Percentiles rank a stretch among this genome's conserved stretches.
Conservation (phyloP, 2,329 filamentous ascomycete species). For the Escovopsis sp. region DNA sequence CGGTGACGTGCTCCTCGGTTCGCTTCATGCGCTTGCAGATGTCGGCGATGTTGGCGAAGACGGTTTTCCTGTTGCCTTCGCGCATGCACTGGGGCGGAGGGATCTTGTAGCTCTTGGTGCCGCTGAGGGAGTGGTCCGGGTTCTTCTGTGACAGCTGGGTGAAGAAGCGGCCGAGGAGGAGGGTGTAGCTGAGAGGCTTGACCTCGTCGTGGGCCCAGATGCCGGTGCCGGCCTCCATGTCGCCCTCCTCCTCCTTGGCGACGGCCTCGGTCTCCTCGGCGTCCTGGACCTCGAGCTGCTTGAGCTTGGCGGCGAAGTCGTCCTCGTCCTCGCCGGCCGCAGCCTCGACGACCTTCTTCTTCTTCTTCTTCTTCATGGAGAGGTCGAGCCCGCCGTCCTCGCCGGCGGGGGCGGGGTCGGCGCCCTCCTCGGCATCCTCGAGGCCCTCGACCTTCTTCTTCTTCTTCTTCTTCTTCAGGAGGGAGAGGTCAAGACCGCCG, state of each 20-base stretch:
- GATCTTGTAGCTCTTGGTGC: conserved; percentile 95
- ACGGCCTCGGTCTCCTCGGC: conserved; percentile 40
- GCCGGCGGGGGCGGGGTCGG: conserved; percentile 15
- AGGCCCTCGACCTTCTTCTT: conserved; percentile 27
- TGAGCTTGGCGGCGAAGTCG: conserved; percentile 44
- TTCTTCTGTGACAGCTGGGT: conserved; percentile 87
- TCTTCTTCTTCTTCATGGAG: conserved; percentile 73
- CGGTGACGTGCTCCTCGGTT: conserved; percentile 91
- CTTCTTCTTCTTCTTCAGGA: conserved; percentile 80
- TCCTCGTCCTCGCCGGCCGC: conserved; percentile 45
- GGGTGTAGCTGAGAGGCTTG: conserved; percentile 65
- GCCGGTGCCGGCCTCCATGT: conserved; percentile 75
- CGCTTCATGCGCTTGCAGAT: conserved; percentile 99
- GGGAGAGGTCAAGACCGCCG: conserved; percentile 38
- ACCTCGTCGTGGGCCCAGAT: conserved; percentile 77
- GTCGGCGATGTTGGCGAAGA: conserved; percentile 97
- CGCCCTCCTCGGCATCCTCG: conserved; percentile 29
- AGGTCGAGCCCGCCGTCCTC: conserved; percentile 36
- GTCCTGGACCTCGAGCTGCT: conserved; percentile 49
- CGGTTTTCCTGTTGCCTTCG: conserved; percentile 99
- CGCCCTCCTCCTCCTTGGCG: conserved; percentile 45
- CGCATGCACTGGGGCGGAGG: conserved; percentile 95
- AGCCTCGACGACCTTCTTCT: conserved; percentile 47
- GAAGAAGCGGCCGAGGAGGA: conserved; percentile 87
- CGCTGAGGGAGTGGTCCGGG: conserved; percentile 81